Evolutionary conservation across 257 asterid genomes (phyloP), one percentile per base, ranked within the genome.

Genomic region (Eucommia ulmoides): DNA sequence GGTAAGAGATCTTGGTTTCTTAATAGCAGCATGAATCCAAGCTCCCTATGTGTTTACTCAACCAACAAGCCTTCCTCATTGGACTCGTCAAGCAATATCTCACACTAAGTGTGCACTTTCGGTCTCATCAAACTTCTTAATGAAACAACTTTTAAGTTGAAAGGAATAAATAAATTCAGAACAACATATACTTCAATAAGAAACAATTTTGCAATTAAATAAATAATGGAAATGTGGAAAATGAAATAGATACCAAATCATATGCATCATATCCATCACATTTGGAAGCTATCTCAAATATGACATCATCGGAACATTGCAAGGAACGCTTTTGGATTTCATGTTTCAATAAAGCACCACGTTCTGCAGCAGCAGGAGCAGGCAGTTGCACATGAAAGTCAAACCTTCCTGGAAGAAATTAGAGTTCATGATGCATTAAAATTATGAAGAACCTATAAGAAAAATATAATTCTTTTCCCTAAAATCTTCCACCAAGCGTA

Each of bases 251-350:
- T 79, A 82, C 93, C 76, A 91, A 82, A 77, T 91, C 98, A 64
- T 91, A 91, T 57, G 98, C 96, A 66, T 91, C 98, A 62, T 91
- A 86, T 67, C 98, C 98, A 61, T 91, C 98, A 70, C 98, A 85
- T 60, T 83, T 83, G 61, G 92, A 79, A 46, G 96, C 94, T 58
- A 91, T 61, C 49, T 83, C 96, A 42, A 59, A 56, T 59, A 83
- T 56, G 58, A 76, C 61, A 24, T 81, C 92, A 59, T 83, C 89
- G 33, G 82, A 55, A 62, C 89, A 91, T 42, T 72, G 92, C 82
- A 91, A 66, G 62, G 84, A 79, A 51, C 98, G 85, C 65, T 70
- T 91, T 63, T 73, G 81, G 53, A 83, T 69, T 75, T 85, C 94
- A 62, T 83, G 84, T 62, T 74, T 83, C 68, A 91, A 61, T 41